These are phyloP conservation scores for Piloderma croceum DNA, from an alignment of 768 basidiomycete species.

Conservation along the genomic window DNA sequence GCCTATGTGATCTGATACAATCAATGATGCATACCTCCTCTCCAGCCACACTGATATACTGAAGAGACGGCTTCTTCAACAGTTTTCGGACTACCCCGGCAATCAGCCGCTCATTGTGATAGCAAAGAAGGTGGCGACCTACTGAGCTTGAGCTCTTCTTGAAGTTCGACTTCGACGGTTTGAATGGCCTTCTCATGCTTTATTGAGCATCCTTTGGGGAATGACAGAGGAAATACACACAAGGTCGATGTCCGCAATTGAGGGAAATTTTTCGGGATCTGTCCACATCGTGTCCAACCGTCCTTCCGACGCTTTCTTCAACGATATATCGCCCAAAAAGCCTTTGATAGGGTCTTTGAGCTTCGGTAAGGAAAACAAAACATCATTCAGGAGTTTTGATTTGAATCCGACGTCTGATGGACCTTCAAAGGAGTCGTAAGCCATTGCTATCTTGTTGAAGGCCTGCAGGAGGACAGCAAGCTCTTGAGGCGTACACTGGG, in stretches of 20 bases:
- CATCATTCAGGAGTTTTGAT: constrained; percentile 62
- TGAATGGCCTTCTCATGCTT: constrained; percentile 48
- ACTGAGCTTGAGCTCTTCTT: constrained; percentile 69
- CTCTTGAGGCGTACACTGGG: constrained; percentile 78
- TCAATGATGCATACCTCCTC: constrained; percentile 53
- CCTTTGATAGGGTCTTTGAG: constrained; percentile 49
- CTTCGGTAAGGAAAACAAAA: constrained; percentile 63
- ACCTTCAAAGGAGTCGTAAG: constrained; percentile 48
- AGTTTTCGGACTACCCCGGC: constrained; percentile 64
- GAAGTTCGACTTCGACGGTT: constrained; percentile 64
- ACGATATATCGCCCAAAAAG: constrained; percentile 50
- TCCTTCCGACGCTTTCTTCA: constrained; percentile 60
- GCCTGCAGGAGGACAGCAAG: constrained; percentile 69
- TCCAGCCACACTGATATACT: constrained; percentile 59
- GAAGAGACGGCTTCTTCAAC: constrained; percentile 65
- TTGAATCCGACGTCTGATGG: constrained; percentile 50
- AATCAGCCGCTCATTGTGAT: too few relatives aligned
- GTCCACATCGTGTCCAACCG: constrained; percentile 69
- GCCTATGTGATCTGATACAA: constrained; percentile 1
- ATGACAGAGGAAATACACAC: constrained; percentile 34
- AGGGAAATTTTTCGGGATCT: constrained; percentile 45
- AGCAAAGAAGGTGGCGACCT: too few relatives aligned
- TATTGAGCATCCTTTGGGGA: constrained; percentile 5
- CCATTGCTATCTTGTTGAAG: constrained; percentile 61
- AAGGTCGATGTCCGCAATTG: constrained; percentile 51